These are phyloP conservation scores for Metarhizium album DNA, from an alignment of 2,329 filamentous ascomycete genomes.

Conservation along the genomic window DNA sequence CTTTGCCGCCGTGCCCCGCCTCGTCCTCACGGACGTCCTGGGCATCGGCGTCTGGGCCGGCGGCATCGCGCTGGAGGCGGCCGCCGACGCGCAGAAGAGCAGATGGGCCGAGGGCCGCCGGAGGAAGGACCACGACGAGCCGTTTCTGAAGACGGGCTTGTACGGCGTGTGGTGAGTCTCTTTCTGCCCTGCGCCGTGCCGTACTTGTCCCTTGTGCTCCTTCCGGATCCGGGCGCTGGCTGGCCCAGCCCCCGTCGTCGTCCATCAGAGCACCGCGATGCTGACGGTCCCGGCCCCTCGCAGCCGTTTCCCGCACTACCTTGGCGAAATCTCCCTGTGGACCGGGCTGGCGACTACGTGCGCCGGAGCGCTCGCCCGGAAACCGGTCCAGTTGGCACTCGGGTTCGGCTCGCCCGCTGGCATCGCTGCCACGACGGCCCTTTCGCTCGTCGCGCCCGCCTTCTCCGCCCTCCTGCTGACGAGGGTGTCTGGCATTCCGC, in stretches of 20 bases:
- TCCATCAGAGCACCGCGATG: too few relatives aligned
- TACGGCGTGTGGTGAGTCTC: slow-evolving; percentile 40
- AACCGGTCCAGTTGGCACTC: slow-evolving; percentile 45
- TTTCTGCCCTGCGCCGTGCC: slow-evolving; percentile 7
- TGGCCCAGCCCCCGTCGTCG: too few relatives aligned
- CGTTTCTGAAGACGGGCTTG: slow-evolving; percentile 52
- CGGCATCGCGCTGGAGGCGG: slow-evolving; percentile 49
- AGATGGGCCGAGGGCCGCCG: slow-evolving; percentile 50
- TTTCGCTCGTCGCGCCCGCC: slow-evolving; percentile 49
- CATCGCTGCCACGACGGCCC: slow-evolving; percentile 20
- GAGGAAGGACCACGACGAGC: slow-evolving; percentile 54
- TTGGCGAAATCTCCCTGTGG: slow-evolving; percentile 62
- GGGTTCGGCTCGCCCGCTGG: slow-evolving; percentile 35
- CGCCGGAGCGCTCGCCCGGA: slow-evolving; percentile 42
- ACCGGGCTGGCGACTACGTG: slow-evolving; percentile 52
- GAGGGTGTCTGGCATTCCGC: slow-evolving; percentile 52
- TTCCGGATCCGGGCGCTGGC: not conserved
- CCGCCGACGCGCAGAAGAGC: slow-evolving; percentile 54
- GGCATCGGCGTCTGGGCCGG: slow-evolving; percentile 47
- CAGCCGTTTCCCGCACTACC: slow-evolving; percentile 59
- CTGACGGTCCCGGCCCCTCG: too few relatives aligned
- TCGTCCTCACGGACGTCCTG: slow-evolving; percentile 42
- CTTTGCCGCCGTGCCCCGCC: slow-evolving; percentile 32
- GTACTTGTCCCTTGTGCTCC: not conserved
- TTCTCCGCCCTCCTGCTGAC: slow-evolving; percentile 54